Evolutionary conservation across 805 yeast genomes (phyloP).

Genomic region (Suhomyces kilbournensis): DNA sequence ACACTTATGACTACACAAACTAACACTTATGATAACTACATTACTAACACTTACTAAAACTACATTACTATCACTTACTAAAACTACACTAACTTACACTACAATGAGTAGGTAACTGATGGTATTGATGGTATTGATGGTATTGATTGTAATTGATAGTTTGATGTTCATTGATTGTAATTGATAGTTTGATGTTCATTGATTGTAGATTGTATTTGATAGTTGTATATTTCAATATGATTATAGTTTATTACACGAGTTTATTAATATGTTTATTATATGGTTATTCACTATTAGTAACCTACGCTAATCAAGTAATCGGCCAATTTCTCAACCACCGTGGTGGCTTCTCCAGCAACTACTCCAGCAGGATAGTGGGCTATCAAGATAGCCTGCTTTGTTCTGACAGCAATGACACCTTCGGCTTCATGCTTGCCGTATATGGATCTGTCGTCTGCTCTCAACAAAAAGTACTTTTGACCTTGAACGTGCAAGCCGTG

Average conservation of each 20-base stretch:
- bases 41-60: too few species aligned
- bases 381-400: constrained; percentile 85
- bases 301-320: constrained; percentile 89
- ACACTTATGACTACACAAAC: too few species aligned
- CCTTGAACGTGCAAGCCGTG: constrained; percentile 83
- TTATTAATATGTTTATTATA: neutral
- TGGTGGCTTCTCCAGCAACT: constrained; percentile 93
- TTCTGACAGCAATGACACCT: constrained; percentile 88
- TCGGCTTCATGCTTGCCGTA: constrained; percentile 88
- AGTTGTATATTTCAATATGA: too few species aligned
- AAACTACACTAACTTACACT: too few species aligned
- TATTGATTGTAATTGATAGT: too few species aligned
- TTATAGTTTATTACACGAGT: too few species aligned
- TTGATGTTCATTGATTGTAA: too few species aligned
- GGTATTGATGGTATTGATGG: too few species aligned
- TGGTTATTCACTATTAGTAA: constrained; percentile 45
- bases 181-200: neutral
- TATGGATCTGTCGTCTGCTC: constrained; percentile 89
- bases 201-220: too few species aligned
- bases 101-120: too few species aligned
- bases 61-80: too few species aligned
- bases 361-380: constrained; percentile 94
- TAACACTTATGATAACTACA: too few species aligned
- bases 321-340: constrained; percentile 91
- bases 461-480: constrained; percentile 81